Conservation (phyloP, 768 basidiomycete species). For the Mycena vulgaris region DNA sequence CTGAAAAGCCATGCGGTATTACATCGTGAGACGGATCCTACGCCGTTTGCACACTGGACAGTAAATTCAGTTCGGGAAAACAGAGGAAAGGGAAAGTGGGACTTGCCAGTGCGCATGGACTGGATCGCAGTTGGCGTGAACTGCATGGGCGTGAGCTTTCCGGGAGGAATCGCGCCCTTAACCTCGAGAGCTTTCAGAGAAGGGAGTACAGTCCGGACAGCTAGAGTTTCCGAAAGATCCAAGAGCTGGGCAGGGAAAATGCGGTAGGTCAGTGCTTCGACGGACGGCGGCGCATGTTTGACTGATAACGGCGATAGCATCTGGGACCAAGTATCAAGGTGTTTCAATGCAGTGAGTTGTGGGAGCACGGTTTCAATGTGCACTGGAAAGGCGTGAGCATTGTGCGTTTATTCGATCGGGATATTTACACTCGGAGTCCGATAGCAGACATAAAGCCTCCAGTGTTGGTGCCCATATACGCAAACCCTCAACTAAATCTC, state of each 20-base stretch:
- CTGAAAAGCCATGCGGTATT: too few species aligned
- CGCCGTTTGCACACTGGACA: constrained; percentile 26
- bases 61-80: background rate
- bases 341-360: background rate
- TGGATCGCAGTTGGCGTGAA: constrained; percentile 23
- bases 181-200: constrained; percentile 16
- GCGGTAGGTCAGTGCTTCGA: constrained; percentile 26
- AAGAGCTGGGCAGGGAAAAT: constrained; percentile 21
- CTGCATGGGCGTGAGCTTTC: background rate
- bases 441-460: constrained; percentile 22
- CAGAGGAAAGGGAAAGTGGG: background rate
- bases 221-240: constrained; percentile 13
- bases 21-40: constrained; percentile 28
- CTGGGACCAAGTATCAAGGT: constrained; percentile 21
- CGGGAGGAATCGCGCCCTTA: constrained; percentile 19
- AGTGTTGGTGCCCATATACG: constrained; percentile 22
- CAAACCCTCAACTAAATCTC: constrained; percentile 11
- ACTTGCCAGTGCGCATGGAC: constrained; percentile 4
- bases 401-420: background rate
- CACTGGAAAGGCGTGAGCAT: background rate
- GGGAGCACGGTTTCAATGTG: constrained; percentile 17
- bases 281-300: background rate
- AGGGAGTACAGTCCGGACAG: background rate
- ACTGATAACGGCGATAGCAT: constrained; percentile 14
- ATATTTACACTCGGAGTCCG: constrained; percentile 14